phyloP scores from a whole-genome alignment of 2,329 filamentous ascomycete genomes.

The Chaetomiaceae sp. region DNA sequence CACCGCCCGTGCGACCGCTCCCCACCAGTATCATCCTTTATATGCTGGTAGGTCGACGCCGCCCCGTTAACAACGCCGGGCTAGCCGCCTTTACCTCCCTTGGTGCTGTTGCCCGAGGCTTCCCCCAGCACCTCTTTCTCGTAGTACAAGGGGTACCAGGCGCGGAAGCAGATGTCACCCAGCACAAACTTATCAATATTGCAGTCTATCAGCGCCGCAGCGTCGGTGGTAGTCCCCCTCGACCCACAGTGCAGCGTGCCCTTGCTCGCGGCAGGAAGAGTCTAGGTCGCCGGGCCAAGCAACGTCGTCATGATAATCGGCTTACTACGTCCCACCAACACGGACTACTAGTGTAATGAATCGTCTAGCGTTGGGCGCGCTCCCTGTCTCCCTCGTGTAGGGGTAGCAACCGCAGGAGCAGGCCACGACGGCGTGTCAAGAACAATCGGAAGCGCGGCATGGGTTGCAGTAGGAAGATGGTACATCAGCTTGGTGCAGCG shows the following conservation, averaged over 20 bases:
- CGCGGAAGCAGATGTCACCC: slow-evolving; percentile 74
- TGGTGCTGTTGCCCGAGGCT: slow-evolving; percentile 27
- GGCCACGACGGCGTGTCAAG: too few species aligned
- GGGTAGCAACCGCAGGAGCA: too few species aligned
- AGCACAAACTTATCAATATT: slow-evolving; percentile 85
- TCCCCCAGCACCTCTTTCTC: slow-evolving; percentile 61
- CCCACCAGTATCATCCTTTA: slow-evolving; percentile 26
- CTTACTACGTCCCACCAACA: slow-evolving; percentile 21
- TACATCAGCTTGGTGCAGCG: background rate
- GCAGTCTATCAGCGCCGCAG: slow-evolving; percentile 47
- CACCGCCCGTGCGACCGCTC: slow-evolving; percentile 26
- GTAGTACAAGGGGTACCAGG: slow-evolving; percentile 93
- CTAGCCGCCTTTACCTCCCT: slow-evolving; percentile 11
- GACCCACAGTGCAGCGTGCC: background rate
- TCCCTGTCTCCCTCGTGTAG: background rate
- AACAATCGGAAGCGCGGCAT: background rate
- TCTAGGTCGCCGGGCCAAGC: slow-evolving; percentile 7
- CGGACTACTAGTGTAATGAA: slow-evolving; percentile 13
- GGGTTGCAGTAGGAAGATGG: background rate
- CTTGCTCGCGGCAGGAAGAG: slow-evolving; percentile 11
- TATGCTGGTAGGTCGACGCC: slow-evolving; percentile 4
- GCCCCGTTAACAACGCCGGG: slow-evolving; percentile 11
- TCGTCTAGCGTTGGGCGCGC: background rate
- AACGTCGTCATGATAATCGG: slow-evolving; percentile 23
- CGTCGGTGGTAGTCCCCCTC: slow-evolving; percentile 2